A percentile compares a stretch with the other conserved stretches of the same genome.
Evolutionary conservation across 768 basidiomycete species (phyloP).

Genomic region (Tylopilus sp.): DNA sequence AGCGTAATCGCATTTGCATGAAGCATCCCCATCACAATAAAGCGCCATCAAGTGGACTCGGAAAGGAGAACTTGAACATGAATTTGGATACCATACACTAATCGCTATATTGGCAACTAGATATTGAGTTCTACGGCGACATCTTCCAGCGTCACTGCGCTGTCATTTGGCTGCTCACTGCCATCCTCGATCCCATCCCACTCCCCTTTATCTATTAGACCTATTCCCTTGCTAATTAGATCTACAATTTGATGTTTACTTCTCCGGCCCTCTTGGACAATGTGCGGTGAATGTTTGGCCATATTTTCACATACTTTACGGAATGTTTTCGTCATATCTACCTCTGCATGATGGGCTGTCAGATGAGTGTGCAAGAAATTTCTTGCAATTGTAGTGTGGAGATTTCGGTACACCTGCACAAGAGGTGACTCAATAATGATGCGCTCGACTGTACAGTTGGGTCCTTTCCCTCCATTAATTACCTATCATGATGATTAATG

Average conservation of each 20-base stretch:
- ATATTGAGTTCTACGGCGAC: neutral
- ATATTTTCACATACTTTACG: neutral
- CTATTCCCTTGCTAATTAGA: neutral
- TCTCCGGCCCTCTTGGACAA: neutral
- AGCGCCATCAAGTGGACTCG: neutral
- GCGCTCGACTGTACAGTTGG: neutral
- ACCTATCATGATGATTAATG: no score
- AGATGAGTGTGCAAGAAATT: neutral
- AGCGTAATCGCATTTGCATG: neutral
- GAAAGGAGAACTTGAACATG: neutral
- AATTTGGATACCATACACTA: no score
- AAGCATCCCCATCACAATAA: neutral
- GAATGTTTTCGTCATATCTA: neutral
- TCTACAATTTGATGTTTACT: neutral
- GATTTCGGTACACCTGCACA: neutral
- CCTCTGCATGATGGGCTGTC: neutral
- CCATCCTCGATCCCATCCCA: neutral
- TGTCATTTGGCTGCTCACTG: neutral
- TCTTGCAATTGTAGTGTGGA: neutral
- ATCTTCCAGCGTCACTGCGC: neutral
- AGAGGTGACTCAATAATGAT: constrained; percentile 1
- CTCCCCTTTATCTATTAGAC: neutral
- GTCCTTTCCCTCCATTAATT: neutral
- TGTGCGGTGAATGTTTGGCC: neutral
- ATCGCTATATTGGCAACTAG: no score